These are phyloP conservation scores for Kurtzmaniella natalensis DNA, from an alignment of 1,139 yeast genomes.

Conservation along the genomic window DNA sequence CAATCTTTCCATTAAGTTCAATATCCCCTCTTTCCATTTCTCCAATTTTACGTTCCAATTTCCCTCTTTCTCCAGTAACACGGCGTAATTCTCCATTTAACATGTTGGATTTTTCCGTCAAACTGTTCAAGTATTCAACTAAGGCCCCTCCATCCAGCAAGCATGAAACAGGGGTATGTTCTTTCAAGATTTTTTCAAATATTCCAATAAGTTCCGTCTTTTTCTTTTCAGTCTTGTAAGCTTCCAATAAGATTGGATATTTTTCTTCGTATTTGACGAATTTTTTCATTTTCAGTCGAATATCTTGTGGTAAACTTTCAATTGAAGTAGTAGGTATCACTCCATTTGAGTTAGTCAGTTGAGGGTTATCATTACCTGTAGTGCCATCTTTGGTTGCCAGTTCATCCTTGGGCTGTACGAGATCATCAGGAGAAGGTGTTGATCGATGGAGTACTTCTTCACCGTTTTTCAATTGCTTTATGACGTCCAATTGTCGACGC, in stretches of 20 bases:
- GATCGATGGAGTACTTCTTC: slow-evolving; percentile 26
- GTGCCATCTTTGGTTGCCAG: slow-evolving; percentile 1
- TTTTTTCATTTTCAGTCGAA: slow-evolving; percentile 64
- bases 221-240: slow-evolving; percentile 76
- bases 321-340: slow-evolving; percentile 10
- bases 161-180: slow-evolving; percentile 75
- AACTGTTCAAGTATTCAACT: slow-evolving; percentile 64
- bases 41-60: slow-evolving; percentile 8
- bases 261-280: slow-evolving; percentile 86
- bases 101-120: slow-evolving; percentile 58
- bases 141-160: slow-evolving; percentile 68
- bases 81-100: slow-evolving; percentile 49
- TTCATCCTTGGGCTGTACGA: slow-evolving; percentile 47
- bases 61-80: slow-evolving; percentile 9
- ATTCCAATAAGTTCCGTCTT: slow-evolving; percentile 57
- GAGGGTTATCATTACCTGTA: not conserved
- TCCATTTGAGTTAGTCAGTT: not conserved
- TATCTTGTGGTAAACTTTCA: slow-evolving; percentile 46
- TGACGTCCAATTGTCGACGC: slow-evolving; percentile 5
- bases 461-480: slow-evolving; percentile 32
- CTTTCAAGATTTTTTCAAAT: slow-evolving; percentile 71
- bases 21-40: slow-evolving; percentile 3
- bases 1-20: slow-evolving; percentile 36
- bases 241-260: slow-evolving; percentile 77
- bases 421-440: slow-evolving; percentile 43